These are phyloP conservation scores for Funneliformis mosseae DNA, from an alignment of 192 early-diverging fungal genomes.

Conservation along the genomic window DNA sequence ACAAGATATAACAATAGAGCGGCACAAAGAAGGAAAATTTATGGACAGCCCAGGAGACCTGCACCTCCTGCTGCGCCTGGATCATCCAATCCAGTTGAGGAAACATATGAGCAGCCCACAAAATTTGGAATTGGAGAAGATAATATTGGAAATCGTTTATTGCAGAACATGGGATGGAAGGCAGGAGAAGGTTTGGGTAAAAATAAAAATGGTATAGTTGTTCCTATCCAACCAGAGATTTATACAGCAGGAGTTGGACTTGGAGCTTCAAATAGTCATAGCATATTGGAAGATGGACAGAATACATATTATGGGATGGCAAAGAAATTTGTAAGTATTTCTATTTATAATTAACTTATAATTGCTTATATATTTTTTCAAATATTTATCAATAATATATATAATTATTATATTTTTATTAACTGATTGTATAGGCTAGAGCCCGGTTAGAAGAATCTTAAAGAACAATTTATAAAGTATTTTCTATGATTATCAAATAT, in stretches of 20 bases:
- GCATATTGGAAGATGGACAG: not conserved
- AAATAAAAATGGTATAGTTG: constrained; percentile 47
- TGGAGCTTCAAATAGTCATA: not conserved
- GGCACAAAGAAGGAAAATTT: constrained; percentile 52
- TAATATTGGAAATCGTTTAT: constrained; percentile 62
- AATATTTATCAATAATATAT: too few relatives aligned
- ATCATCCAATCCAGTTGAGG: constrained; percentile 8
- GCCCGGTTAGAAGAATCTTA: not conserved
- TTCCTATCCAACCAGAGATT: constrained; percentile 42
- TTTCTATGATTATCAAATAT: too few relatives aligned
- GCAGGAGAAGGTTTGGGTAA: constrained; percentile 60
- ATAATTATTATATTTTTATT: too few relatives aligned
- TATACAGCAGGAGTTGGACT: not conserved
- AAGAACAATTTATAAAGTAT: not conserved
- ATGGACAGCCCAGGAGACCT: constrained; percentile 46
- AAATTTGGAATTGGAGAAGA: constrained; percentile 53
- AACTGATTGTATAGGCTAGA: not conserved
- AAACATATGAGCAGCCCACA: constrained; percentile 43
- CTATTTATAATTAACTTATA: too few relatives aligned
- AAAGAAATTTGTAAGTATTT: not conserved
- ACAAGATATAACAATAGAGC: constrained; percentile 52
- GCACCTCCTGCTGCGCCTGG: not conserved
- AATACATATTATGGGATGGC: not conserved
- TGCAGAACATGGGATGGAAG: constrained; percentile 70
- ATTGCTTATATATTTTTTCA: too few relatives aligned